phyloP scores from a whole-genome alignment of 2,329 filamentous ascomycete genomes.

The Aspergillus hortae region DNA sequence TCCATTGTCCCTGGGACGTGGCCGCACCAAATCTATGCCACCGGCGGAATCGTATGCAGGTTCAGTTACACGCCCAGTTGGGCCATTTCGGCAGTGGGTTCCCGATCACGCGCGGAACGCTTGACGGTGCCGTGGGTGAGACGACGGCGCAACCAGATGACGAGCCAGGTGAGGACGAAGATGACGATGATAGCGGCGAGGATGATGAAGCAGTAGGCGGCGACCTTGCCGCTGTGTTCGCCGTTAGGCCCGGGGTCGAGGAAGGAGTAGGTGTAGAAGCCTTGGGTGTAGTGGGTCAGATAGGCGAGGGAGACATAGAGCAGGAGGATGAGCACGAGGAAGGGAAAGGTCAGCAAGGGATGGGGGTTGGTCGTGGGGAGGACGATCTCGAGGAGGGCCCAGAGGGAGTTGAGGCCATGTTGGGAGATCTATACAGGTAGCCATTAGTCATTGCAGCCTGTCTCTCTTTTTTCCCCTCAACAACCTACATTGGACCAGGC shows the following conservation, averaged over 20 bases:
- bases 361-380: slow-evolving; percentile 62
- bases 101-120: slow-evolving; percentile 19
- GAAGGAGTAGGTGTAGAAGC: slow-evolving; percentile 75
- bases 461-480: background rate
- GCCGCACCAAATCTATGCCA: background rate
- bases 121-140: slow-evolving; percentile 34
- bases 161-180: slow-evolving; percentile 50
- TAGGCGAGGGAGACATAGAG: slow-evolving; percentile 73
- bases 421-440: slow-evolving; percentile 54
- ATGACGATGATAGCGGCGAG: slow-evolving; percentile 53
- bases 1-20: too few species aligned
- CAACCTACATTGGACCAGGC: slow-evolving; percentile 51
- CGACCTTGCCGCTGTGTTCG: slow-evolving; percentile 50
- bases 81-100: background rate
- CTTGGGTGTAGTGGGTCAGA: slow-evolving; percentile 64
- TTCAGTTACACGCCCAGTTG: slow-evolving; percentile 6
- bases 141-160: slow-evolving; percentile 53
- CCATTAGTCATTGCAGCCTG: too few species aligned
- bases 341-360: slow-evolving; percentile 63
- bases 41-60: background rate
- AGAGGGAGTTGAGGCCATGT: slow-evolving; percentile 70
- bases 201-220: slow-evolving; percentile 61
- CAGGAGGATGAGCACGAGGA: slow-evolving; percentile 66
- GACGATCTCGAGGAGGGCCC: slow-evolving; percentile 72
- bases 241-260: slow-evolving; percentile 59